phyloP scores from a whole-genome alignment of 441 rosid genomes.

The Brassica hybrid region DNA sequence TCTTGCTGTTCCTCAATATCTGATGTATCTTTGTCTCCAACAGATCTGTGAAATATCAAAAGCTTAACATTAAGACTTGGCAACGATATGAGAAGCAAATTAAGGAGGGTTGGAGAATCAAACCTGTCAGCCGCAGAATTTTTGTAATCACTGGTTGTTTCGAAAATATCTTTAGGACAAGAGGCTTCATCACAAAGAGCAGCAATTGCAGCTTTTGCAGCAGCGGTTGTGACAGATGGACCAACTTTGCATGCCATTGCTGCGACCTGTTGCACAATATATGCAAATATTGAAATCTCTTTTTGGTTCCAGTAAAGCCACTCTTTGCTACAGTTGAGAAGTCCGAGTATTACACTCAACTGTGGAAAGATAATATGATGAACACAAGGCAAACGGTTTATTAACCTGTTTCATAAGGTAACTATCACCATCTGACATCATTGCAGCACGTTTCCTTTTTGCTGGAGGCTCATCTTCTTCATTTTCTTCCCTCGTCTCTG shows the following conservation, averaged over 20 bases:
- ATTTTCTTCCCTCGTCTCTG: too few relatives aligned
- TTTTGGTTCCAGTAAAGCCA: background rate
- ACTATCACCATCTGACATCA: too few relatives aligned
- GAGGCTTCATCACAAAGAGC: constrained; percentile 77
- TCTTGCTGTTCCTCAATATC: constrained; percentile 46
- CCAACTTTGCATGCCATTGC: constrained; percentile 65
- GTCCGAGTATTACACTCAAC: background rate
- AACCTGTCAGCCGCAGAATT: constrained; percentile 57
- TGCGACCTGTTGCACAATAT: constrained; percentile 55
- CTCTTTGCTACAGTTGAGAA: constrained; percentile 3
- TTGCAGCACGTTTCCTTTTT: too few relatives aligned
- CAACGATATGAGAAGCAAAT: background rate
- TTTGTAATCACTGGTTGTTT: constrained; percentile 32
- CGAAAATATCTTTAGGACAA: constrained; percentile 73
- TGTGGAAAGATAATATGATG: background rate
- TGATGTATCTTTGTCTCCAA: constrained; percentile 46
- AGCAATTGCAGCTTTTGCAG: constrained; percentile 79
- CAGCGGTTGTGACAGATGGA: constrained; percentile 71
- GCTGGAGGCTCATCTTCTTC: too few relatives aligned
- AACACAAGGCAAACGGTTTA: too few relatives aligned
- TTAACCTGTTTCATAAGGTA: too few relatives aligned
- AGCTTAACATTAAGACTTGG: background rate
- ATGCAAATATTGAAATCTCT: too few relatives aligned
- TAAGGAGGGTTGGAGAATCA: background rate
- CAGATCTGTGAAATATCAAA: constrained; percentile 45